Percentiles rank a stretch among this genome's conserved stretches.
These are phyloP conservation scores for Crotalaria pallida DNA, from an alignment of 306 rosid genomes.

Conservation along the genomic window DNA sequence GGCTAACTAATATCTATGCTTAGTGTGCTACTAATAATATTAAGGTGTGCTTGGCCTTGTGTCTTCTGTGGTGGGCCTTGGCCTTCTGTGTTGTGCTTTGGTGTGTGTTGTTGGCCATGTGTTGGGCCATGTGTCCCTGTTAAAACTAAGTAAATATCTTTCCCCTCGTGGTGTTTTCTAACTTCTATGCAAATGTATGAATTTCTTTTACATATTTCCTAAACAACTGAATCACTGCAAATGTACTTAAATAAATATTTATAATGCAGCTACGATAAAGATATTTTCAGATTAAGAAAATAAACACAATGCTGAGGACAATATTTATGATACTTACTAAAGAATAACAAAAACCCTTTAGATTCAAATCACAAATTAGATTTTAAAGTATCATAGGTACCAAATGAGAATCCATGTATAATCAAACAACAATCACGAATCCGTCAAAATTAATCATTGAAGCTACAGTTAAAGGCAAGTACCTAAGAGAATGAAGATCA, in stretches of 20 bases:
- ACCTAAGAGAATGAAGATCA: conserved; percentile 95
- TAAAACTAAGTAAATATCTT: too few relatives aligned
- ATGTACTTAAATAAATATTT: too few relatives aligned
- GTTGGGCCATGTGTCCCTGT: too few relatives aligned
- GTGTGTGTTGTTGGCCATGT: too few relatives aligned
- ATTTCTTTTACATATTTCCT: too few relatives aligned
- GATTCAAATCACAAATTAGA: neutral
- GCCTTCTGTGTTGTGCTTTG: too few relatives aligned
- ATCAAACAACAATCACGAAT: neutral
- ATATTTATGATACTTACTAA: neutral
- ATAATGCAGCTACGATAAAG: neutral
- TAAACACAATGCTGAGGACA: neutral
- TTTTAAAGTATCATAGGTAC: neutral
- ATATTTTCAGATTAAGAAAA: neutral
- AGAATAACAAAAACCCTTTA: neutral
- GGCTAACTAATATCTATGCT: too few relatives aligned
- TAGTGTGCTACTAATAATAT: too few relatives aligned
- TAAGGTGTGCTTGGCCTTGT: too few relatives aligned
- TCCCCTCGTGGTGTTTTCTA: too few relatives aligned
- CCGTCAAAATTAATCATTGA: neutral
- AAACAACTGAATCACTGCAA: too few relatives aligned
- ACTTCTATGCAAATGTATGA: neutral
- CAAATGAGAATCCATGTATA: neutral
- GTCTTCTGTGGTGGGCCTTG: too few relatives aligned
- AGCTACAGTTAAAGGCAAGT: conserved; percentile 15